Evolutionary conservation across 148 eudicot species (phyloP), one percentile per base, ranked within the genome.

Genomic region (Fallopia convolvulus): DNA sequence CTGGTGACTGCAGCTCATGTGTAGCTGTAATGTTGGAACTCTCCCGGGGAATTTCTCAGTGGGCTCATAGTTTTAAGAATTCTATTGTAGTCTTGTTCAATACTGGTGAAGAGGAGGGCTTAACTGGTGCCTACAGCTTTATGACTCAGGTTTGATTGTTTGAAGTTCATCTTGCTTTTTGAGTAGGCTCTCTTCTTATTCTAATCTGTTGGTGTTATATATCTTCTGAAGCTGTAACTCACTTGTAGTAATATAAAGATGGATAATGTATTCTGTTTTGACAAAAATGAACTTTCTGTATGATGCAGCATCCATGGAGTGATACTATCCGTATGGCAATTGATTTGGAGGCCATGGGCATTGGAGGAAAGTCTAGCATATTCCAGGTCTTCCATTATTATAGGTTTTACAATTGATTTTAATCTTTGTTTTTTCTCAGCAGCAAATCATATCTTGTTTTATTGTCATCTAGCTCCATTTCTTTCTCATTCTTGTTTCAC

Each of bases 1-100:
- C 99, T 82, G 97, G 97, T 70, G 99, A 95, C 83, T 92, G 97
- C 88, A 92, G 99, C 84, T 95, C 99, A 75, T 91, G 99, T 83
- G 84, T 92, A 68, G 91, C 97, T 79, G 97, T 92, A 72, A 95
- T 95, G 97, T 77, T 95, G 75, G 99, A 95, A 89, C 94, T 95
- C 83, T 96, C 97, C 70, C 87, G 99, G 80, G 99, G 92, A 75
- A 84, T 91, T 75, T 95, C 99, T 71, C 94, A 92, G 2, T 92
- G 96, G 97, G 99, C 97, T 77, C 99, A 95, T 83, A 91, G 97
- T 80, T 91, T 92, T 77, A 92, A 89, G 82, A 85, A 88, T 80
- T 87, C 92, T 74, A 87, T 95, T 75, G 89, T 95, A 77, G 92
- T 95, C 81, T 86, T 95, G 81, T 91, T 95, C 81, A 95, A 95